Evolutionary conservation across 129 eudicot species (phyloP), one percentile per base, ranked within the genome.

Genomic region (Chrysanthemum lavandulifolium): DNA sequence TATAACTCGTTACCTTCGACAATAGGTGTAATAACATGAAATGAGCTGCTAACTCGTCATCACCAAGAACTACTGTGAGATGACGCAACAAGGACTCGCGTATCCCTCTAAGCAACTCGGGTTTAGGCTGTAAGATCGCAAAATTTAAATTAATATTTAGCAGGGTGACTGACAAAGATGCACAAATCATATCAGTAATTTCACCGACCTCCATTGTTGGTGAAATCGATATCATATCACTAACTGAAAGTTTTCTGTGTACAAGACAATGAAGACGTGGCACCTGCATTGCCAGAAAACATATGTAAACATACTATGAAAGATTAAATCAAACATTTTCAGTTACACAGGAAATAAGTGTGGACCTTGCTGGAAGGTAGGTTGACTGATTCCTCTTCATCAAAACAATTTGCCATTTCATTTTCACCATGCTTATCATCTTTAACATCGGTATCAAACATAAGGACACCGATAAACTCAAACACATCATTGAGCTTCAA

Each of bases 381-480:
- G 63, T 79, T 77, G 63, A 73, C 76, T 70, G 76, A 72, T 19
- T 75, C 89, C 61, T 88, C 97, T 65, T 90, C 96, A 67, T 66
- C 68, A 33, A 89, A 78, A 21, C 64, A 71, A 69, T 75, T 69
- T 31, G 51, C 65, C 8, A 83, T n/a, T 67, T 87, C 91, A 76
- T 79, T 73, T 49, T 71, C 77, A 51, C 69, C 85, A 76, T 66
- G 79, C 65, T 82, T 82, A 54, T 77, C 84, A 57, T 48, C 36
- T 21, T 82, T 53, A 74, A 76, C 72, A 70, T 95, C 92, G 1
- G 84, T 79, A 77, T 95, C 97, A 71, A 77, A 86, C 68, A 87
- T 82, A 73, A 90, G 87, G 67, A 95, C 86, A 27, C 99, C 99
- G 65, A 95, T 85, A 80, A 95, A 95, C 88, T 95, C 99, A 85